Evolutionary conservation across 306 rosid genomes (phyloP).

Genomic region (Pyrus pyrifolia): DNA sequence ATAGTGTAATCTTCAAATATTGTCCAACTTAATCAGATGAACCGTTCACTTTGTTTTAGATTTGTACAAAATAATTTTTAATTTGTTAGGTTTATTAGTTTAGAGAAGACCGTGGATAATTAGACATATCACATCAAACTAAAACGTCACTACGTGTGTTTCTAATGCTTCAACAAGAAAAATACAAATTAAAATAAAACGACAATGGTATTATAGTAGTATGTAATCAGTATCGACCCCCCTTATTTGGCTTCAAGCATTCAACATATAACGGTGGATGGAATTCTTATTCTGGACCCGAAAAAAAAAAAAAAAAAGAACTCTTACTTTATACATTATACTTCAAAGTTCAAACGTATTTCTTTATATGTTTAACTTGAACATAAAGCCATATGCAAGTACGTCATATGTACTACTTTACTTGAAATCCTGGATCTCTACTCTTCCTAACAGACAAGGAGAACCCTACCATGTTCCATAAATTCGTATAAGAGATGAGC

Average conservation of each 20-base stretch:
- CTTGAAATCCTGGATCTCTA: not conserved
- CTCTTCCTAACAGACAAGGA: no score
- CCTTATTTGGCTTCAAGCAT: not conserved
- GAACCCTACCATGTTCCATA: no score
- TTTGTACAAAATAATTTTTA: not conserved
- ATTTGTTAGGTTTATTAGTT: not conserved
- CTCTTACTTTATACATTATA: no score
- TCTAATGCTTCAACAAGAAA: not conserved
- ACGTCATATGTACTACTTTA: not conserved
- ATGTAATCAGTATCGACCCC: not conserved
- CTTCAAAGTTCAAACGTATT: no score
- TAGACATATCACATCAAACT: not conserved
- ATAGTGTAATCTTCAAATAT: not conserved
- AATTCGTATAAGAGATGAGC: no score
- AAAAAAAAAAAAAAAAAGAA: no score
- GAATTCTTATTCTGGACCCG: no score
- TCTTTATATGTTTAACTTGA: no score
- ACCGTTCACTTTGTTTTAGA: not conserved
- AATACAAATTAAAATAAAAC: not conserved
- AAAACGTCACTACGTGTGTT: conserved; percentile 9
- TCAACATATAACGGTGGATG: no score
- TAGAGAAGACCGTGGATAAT: not conserved
- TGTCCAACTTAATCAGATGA: not conserved
- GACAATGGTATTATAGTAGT: not conserved
- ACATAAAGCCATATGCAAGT: not conserved